Evolutionary conservation across 805 yeast genomes (phyloP).

Genomic region (Clavispora fructus): DNA sequence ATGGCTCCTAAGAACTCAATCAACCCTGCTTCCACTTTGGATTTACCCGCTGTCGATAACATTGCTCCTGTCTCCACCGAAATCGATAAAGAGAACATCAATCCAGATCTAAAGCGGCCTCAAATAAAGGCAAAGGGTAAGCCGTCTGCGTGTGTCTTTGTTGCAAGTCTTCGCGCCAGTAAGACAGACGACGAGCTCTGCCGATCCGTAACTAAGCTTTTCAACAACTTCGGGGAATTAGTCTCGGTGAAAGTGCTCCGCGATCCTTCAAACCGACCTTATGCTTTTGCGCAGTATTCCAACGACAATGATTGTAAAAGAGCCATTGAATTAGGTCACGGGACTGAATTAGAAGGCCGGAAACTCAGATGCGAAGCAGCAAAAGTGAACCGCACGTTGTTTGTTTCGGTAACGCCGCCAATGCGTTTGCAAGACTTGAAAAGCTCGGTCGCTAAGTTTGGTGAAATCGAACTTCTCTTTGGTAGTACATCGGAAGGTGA

Average conservation of each 20-base stretch:
- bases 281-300: constrained; percentile 86
- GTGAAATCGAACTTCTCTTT: constrained; percentile 69
- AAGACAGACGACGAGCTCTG: constrained; percentile 68
- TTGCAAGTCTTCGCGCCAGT: constrained; percentile 69
- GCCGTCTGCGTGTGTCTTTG: constrained; percentile 86
- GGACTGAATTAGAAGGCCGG: constrained; percentile 65
- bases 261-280: constrained; percentile 77
- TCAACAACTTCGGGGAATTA: constrained; percentile 65
- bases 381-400: constrained; percentile 82
- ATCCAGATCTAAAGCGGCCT: background rate
- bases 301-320: constrained; percentile 61
- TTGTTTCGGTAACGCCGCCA: constrained; percentile 36
- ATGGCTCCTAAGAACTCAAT: background rate
- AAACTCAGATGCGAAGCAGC: constrained; percentile 86
- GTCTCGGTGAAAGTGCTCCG: constrained; percentile 75
- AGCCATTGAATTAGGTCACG: constrained; percentile 69
- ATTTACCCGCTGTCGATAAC: background rate
- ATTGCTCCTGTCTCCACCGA: background rate
- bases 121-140: constrained; percentile 1
- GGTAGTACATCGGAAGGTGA: constrained; percentile 29
- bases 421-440: constrained; percentile 30
- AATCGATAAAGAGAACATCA: background rate
- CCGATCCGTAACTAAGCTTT: constrained; percentile 62
- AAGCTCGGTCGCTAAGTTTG: constrained; percentile 46
- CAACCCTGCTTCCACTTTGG: background rate